phyloP scores from a whole-genome alignment of 352 stramenopile species.

The Phytophthora fragariae region DNA sequence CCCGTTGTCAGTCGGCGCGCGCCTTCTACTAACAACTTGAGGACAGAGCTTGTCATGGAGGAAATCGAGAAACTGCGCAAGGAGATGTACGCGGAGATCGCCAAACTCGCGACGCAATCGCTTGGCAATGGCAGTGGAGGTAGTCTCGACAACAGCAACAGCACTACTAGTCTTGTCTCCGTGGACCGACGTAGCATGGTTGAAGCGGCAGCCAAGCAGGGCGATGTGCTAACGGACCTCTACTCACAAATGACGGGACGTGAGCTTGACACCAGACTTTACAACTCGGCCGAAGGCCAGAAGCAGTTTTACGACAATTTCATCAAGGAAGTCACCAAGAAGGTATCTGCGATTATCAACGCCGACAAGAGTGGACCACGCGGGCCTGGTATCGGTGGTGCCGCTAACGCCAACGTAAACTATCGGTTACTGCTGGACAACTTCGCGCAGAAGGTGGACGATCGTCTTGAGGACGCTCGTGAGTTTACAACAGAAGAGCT shows the following conservation, averaged over 20 bases:
- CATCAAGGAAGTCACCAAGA: conserved; percentile 82
- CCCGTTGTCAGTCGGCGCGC: conserved; percentile 8
- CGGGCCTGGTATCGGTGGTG: conserved; percentile 39
- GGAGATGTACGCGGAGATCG: conserved; percentile 62
- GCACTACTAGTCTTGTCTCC: conserved; percentile 29
- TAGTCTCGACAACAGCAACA: conserved; percentile 20
- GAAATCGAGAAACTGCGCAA: conserved; percentile 60
- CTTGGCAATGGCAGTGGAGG: conserved; percentile 22
- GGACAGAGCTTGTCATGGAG: conserved; percentile 42
- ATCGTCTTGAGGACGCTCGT: conserved; percentile 67
- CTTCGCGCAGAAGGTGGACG: conserved; percentile 78
- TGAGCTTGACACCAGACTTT: conserved; percentile 59
- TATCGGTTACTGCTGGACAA: conserved; percentile 75
- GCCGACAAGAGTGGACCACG: conserved; percentile 44
- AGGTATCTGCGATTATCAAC: conserved; percentile 68
- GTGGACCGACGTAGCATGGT: conserved; percentile 28
- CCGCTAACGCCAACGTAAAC: conserved; percentile 63
- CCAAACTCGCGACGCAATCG: conserved; percentile 45
- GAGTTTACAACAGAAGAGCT: conserved; percentile 74
- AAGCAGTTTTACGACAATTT: conserved; percentile 77
- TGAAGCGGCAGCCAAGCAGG: conserved; percentile 37
- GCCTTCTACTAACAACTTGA: conserved; percentile 34
- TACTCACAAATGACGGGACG: conserved; percentile 66
- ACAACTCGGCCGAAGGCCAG: conserved; percentile 51
- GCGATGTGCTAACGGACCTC: conserved; percentile 62